phyloP scores from a whole-genome alignment of 257 asterid genomes.

The Avicennia marina region DNA sequence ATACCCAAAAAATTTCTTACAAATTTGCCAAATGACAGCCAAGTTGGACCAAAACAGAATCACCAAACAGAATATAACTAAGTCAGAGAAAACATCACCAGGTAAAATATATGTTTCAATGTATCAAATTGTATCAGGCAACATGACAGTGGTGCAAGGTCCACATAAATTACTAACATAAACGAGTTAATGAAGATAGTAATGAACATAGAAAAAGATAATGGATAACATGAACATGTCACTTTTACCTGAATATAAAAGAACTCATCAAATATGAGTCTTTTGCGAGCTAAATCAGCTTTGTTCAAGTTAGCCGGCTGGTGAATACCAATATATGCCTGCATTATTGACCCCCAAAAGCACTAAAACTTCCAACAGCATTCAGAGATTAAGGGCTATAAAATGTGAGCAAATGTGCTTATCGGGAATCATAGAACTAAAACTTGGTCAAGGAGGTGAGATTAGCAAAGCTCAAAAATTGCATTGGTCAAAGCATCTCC shows the following conservation, averaged over 20 bases:
- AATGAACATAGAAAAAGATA: neutral
- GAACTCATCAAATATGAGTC: conserved; percentile 97
- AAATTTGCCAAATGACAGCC: neutral
- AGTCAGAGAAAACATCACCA: neutral
- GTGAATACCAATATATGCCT: conserved; percentile 95
- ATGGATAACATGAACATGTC: conserved; percentile 2
- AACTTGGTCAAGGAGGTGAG: no score
- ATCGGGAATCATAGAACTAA: no score
- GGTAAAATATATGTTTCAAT: neutral
- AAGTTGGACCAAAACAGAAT: no score
- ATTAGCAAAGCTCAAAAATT: no score
- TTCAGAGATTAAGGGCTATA: neutral
- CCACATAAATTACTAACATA: conserved; percentile 3
- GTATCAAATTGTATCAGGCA: neutral
- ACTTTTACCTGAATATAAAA: conserved; percentile 83
- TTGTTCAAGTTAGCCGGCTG: conserved; percentile 59
- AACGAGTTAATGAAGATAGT: neutral
- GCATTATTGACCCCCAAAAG: conserved; percentile 22
- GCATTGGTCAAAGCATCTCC: conserved; percentile 6
- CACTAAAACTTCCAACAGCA: conserved; percentile 11
- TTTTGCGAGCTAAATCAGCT: conserved; percentile 88
- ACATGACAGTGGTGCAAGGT: neutral
- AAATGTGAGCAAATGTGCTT: no score
- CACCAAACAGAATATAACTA: no score
- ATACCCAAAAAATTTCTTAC: no score